Percentiles rank a stretch among this genome's conserved stretches.
phyloP scores from a whole-genome alignment of 129 eudicot species.

The Helianthus tuberosus region DNA sequence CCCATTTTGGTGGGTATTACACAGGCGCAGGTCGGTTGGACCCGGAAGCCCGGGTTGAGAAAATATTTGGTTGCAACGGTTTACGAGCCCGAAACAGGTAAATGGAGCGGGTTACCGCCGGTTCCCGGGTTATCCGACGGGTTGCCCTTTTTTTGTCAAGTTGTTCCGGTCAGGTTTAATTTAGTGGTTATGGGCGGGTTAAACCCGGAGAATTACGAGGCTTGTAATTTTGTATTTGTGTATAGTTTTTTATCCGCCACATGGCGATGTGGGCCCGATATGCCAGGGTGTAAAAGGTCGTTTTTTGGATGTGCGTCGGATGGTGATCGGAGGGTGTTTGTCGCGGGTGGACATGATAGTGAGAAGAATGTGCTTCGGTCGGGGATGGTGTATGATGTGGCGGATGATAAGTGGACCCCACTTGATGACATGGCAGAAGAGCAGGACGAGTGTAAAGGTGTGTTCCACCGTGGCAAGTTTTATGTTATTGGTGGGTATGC shows the following conservation, averaged over 20 bases:
- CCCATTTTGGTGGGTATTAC: too few species aligned
- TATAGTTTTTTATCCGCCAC: slow-evolving; percentile 61
- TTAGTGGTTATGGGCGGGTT: slow-evolving; percentile 87
- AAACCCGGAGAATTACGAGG: slow-evolving; percentile 67
- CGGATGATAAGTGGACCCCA: slow-evolving; percentile 45
- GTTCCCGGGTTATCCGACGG: slow-evolving; percentile 55
- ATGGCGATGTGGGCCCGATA: slow-evolving; percentile 74
- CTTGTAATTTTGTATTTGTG: slow-evolving; percentile 49
- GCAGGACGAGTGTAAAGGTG: slow-evolving; percentile 72
- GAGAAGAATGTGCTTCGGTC: slow-evolving; percentile 77
- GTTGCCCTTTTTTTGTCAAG: slow-evolving; percentile 75
- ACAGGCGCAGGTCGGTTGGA: slow-evolving; percentile 41
- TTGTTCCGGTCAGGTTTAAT: slow-evolving; percentile 62
- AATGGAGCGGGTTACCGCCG: slow-evolving; percentile 59
- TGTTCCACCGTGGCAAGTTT: slow-evolving; percentile 63
- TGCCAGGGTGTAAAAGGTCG: slow-evolving; percentile 68
- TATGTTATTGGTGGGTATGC: slow-evolving; percentile 84
- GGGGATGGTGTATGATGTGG: slow-evolving; percentile 67
- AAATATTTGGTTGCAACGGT: slow-evolving; percentile 44
- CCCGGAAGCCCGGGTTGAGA: slow-evolving; percentile 19
- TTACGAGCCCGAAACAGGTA: slow-evolving; percentile 62
- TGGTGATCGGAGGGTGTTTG: slow-evolving; percentile 53
- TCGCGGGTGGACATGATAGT: slow-evolving; percentile 91
- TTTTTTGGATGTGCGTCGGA: slow-evolving; percentile 84
- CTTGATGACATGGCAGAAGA: slow-evolving; percentile 74